Percentiles rank a stretch among this genome's conserved stretches.
These are phyloP conservation scores for Ophiostoma australiae DNA, from an alignment of 2,329 filamentous ascomycete genomes.

Conservation along the genomic window DNA sequence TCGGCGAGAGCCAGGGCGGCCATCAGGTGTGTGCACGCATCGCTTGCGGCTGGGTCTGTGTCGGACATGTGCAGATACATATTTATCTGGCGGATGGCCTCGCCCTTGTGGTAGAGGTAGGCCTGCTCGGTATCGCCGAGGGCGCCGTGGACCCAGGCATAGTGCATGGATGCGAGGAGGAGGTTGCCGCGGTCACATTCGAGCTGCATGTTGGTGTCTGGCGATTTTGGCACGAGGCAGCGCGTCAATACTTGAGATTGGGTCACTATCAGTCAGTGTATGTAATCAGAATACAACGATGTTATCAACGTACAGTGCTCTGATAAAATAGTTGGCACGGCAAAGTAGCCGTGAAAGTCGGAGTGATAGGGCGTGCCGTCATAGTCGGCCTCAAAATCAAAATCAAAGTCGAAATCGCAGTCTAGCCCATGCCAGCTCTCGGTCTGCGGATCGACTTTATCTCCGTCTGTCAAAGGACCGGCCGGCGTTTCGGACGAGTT, in stretches of 20 bases:
- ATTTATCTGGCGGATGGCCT: slow-evolving; percentile 17
- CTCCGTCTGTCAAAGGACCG: background rate
- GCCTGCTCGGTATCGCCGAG: slow-evolving; percentile 15
- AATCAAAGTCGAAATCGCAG: background rate
- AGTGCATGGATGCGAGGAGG: slow-evolving; percentile 16
- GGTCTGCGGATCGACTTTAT: background rate
- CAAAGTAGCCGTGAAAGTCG: background rate
- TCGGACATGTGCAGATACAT: background rate
- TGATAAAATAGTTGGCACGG: background rate
- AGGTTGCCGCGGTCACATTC: background rate
- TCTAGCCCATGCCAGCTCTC: background rate
- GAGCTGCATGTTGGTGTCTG: background rate
- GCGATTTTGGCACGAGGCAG: background rate
- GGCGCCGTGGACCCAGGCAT: slow-evolving; percentile 18
- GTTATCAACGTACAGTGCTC: background rate
- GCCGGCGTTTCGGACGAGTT: background rate
- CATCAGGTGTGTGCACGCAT: slow-evolving; percentile 8
- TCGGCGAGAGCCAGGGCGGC: slow-evolving; percentile 16
- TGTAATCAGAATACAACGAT: background rate
- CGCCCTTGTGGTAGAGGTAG: slow-evolving; percentile 15
- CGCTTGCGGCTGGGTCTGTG: background rate
- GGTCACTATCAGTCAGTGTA: slow-evolving; percentile 11
- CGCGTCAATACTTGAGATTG: slow-evolving; percentile 16
- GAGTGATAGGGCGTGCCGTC: background rate
- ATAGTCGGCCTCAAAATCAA: background rate